Conservation (phyloP, 2,329 filamentous ascomycete genomes). For the Aspergillus sp. region DNA sequence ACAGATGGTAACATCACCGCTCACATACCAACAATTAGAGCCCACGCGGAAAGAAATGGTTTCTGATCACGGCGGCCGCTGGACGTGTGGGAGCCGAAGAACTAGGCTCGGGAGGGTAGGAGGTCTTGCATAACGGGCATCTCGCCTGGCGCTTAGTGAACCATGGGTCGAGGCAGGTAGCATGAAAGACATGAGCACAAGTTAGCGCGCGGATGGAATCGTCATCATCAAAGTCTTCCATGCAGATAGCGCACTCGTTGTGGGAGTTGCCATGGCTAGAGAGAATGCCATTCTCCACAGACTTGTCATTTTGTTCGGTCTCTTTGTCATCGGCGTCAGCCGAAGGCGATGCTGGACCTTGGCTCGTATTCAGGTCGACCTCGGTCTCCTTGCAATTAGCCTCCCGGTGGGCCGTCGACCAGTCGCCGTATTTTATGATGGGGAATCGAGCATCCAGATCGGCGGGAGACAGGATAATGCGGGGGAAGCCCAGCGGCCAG, state of each 20-base stretch:
- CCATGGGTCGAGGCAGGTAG: conserved; percentile 93
- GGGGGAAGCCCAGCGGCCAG: conserved; percentile 6
- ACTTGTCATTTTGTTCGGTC: neutral
- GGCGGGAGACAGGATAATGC: conserved; percentile 4
- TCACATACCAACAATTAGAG: neutral
- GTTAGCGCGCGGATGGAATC: conserved; percentile 91
- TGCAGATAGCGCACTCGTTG: conserved; percentile 78
- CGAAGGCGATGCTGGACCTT: neutral
- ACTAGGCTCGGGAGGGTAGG: conserved; percentile 3
- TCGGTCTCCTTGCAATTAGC: neutral
- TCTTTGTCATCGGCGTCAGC: neutral
- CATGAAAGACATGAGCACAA: conserved; percentile 97
- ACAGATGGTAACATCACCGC: neutral
- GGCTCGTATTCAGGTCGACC: neutral
- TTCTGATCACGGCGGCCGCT: conserved; percentile 4
- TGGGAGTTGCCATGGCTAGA: conserved; percentile 4
- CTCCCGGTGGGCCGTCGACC: conserved; percentile 5
- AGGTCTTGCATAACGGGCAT: conserved; percentile 84
- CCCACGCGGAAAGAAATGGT: conserved; percentile 8
- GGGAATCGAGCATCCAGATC: conserved; percentile 18
- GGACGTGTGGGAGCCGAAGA: neutral
- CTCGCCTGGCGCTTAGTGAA: conserved; percentile 88
- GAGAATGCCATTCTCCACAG: neutral
- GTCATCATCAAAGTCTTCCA: conserved; percentile 87
- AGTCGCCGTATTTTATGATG: conserved; percentile 13